Evolutionary conservation across 805 yeast genomes (phyloP), one percentile per base, ranked within the genome.

Genomic region (Nakazawaea anatomiae): DNA sequence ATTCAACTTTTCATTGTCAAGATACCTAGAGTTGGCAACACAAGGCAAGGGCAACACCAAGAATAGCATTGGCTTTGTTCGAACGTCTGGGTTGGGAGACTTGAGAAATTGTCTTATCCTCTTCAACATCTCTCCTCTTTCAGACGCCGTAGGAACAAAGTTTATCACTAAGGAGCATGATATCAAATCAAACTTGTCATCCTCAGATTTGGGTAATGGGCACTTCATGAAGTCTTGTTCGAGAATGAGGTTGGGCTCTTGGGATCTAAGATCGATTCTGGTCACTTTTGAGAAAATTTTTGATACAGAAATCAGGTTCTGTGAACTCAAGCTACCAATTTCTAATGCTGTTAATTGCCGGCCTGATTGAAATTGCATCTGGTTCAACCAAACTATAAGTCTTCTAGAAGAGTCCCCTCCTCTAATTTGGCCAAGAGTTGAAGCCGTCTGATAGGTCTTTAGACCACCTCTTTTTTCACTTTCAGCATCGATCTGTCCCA

Each of bases 391-490:
- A 51, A 82, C 78, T n/a, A 89, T 75, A 43, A 92, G 69, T 59
- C 83, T 73, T 57, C 85, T 87, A 2, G 96, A 89, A 0, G 97
- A 89, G 62, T 92, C 99, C 1, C 97, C 96, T 0, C 99, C 98
- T 55, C 98, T 65, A 44, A 75, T 74, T 60, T 92, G 99, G 0
- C 99, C 99, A 47, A 82, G 80, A 1, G 86, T 77, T 1, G 96
- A 88, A 0, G 98, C 98, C 25, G 74, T 66, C 61, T 92, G 99
- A 63, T 92, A 92, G 9, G 79, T 78, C 46, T 80, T 75, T 1
- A 92, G 64, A 0, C 97, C 97, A 0, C 97, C 97, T 42, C 82
- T 71, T 41, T 70, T 73, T 7, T 70, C 70, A 4, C 86, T 75
- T 60, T 87, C 90, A 3, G 71, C 75, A 54, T 82, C 85, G 5